Percentiles rank a stretch among this genome's conserved stretches.
Evolutionary conservation across 2,329 filamentous ascomycete genomes (phyloP).

Genomic region (Neofusicoccum kwambonambiense): DNA sequence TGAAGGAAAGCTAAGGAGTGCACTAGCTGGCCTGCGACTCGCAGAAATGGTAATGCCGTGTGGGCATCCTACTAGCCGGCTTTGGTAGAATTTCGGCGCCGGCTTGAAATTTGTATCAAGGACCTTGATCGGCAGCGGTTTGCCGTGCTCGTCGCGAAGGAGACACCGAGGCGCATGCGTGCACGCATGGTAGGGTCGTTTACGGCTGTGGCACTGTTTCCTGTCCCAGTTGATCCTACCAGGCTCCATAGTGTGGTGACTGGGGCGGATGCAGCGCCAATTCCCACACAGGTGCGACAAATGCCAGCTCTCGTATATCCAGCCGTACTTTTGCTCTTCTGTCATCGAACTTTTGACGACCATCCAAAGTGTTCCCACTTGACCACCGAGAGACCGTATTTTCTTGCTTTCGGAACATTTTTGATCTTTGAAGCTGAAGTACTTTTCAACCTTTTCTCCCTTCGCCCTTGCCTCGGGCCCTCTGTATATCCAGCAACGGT

Average conservation of each 20-base stretch:
- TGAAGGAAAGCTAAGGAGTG: background rate
- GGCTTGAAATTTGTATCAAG: too few relatives aligned
- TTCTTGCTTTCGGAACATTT: fast-evolving
- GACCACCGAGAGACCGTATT: background rate
- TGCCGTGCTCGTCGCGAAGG: background rate
- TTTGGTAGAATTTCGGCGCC: too few relatives aligned
- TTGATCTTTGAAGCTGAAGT: background rate
- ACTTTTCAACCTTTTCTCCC: fast-evolving
- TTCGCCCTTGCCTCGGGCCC: background rate
- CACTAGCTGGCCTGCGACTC: too few relatives aligned
- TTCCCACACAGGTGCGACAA: conserved; percentile 7
- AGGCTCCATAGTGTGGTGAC: background rate
- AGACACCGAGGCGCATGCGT: background rate
- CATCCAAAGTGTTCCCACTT: background rate
- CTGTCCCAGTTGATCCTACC: background rate
- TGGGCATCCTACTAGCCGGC: too few relatives aligned
- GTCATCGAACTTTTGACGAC: background rate
- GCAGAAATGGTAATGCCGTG: too few relatives aligned
- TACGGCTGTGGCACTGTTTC: background rate
- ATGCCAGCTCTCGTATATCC: background rate
- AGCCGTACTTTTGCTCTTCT: background rate
- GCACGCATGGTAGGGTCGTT: background rate
- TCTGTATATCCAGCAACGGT: background rate
- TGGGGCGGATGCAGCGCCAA: background rate
- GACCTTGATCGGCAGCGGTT: background rate